Evolutionary conservation across 345 rosid species (phyloP), one percentile per base, ranked within the genome.

Genomic region (Eucalyptus microcorys): DNA sequence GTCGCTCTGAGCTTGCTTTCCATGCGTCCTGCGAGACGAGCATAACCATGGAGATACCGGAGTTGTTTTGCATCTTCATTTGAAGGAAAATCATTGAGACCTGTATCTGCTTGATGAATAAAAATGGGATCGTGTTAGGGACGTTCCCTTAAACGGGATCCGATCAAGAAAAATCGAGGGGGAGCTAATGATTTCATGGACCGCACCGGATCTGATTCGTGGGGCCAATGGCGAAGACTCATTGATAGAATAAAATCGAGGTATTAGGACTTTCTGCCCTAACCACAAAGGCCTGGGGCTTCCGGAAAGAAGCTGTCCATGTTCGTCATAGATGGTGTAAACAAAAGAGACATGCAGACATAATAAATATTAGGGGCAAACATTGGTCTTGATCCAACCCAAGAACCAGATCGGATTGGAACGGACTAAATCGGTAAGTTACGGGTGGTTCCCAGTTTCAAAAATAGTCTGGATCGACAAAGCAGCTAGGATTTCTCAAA

Each of bases 401-500:
- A 5, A 37, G 12, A 66, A n/a, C 40, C 1, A 0, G 2, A 32
- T 4, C 1, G 2, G 3, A 32, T 32, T 15, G 6, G 80, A 68
- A 5, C 0, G 11, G 13, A 55, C 30, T 24, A 22, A 55, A 55
- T 9, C 0, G 14, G 61, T 6, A 21, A 9, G 4, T 34, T 68
- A 5, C 9, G 4, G 6, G 6, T 9, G 43, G 13, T 34, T 15
- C 4, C 1, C 0, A 17, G 12, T 32, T 66, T 4, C 37, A n/a
- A n/a, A n/a, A 64, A 52, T 2, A 52, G 5, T 21, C 1, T 52
- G 57, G 26, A 8, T 52, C 26, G 10, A 32, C 26, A 5, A 10
- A 37, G 4, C 26, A 4, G 7, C 7, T 42, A 19, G 17, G 8
- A 37, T 37, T 71, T 71, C 80, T 68, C 40, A 16, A 34, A 34